Conservation (phyloP, 2,329 filamentous ascomycete genomes). For the Colletotrichum sp. region DNA sequence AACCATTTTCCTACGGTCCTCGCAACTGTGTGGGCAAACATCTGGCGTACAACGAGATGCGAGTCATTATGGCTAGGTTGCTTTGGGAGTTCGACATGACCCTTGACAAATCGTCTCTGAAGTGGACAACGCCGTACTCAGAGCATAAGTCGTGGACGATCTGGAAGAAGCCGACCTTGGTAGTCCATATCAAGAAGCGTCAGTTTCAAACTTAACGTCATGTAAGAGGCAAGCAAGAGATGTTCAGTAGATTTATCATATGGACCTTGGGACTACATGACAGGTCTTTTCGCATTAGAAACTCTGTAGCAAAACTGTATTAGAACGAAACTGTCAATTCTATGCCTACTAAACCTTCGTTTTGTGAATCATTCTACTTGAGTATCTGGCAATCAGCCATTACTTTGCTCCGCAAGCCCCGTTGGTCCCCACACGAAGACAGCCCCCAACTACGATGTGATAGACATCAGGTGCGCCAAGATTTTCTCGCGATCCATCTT, state of each 20-base stretch:
- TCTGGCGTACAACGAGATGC: conserved; percentile 56
- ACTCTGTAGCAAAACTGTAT: background rate
- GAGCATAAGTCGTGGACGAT: conserved; percentile 41
- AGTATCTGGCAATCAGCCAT: rapidly evolving
- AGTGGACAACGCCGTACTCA: conserved; percentile 37
- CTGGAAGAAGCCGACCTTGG: conserved; percentile 35
- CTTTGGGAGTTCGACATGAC: conserved; percentile 55
- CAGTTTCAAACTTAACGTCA: background rate
- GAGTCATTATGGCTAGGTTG: conserved; percentile 50
- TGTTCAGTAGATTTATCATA: background rate
- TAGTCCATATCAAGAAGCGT: background rate
- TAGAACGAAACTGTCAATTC: background rate
- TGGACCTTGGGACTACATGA: background rate
- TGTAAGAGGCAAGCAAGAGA: background rate
- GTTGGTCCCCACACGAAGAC: background rate
- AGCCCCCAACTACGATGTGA: background rate
- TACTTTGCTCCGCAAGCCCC: background rate
- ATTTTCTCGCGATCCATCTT: background rate
- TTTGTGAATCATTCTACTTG: background rate
- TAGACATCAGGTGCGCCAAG: background rate
- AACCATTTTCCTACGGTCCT: conserved; percentile 10
- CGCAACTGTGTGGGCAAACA: conserved; percentile 14
- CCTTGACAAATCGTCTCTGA: conserved; percentile 34
- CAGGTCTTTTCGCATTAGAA: background rate
- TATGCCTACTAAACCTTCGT: background rate